Evolutionary conservation across 139 green algal species (phyloP).

Genomic region (Chlamydomonas applanata): DNA sequence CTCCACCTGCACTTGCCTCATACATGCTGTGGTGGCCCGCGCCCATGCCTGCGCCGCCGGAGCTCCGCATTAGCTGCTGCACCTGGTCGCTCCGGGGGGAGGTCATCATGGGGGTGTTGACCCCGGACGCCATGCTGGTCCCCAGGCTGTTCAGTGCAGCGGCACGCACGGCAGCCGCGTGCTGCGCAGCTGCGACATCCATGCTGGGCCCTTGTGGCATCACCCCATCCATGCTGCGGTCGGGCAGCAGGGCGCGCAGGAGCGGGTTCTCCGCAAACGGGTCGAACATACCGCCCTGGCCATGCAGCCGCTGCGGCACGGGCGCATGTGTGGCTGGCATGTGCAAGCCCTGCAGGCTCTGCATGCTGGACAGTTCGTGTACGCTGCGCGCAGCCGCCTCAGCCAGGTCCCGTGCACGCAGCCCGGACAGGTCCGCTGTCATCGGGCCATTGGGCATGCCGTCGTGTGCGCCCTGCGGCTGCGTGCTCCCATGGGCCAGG

Average conservation of each 20-base stretch:
- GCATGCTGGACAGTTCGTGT: too few relatives aligned
- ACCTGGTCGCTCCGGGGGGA: not conserved
- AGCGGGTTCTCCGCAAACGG: constrained; percentile 42
- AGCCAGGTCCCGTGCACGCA: too few relatives aligned
- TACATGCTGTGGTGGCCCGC: too few relatives aligned
- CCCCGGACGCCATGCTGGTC: not conserved
- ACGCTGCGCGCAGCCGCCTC: too few relatives aligned
- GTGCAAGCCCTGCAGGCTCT: too few relatives aligned
- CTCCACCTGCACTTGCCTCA: too few relatives aligned
- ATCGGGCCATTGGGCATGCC: too few relatives aligned
- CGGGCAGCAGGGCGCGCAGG: constrained; percentile 20
- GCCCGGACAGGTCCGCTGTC: too few relatives aligned
- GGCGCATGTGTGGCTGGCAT: too few relatives aligned
- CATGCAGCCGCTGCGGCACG: not conserved
- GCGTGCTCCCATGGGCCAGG: too few relatives aligned
- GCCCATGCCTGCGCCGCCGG: too few relatives aligned
- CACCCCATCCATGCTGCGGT: not conserved
- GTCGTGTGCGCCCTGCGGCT: too few relatives aligned
- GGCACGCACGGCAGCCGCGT: not conserved
- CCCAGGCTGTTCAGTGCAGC: not conserved
- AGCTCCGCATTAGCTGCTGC: not conserved
- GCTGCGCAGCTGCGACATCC: not conserved
- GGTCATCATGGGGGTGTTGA: not conserved
- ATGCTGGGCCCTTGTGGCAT: not conserved
- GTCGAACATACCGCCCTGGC: constrained; percentile 18